Evolutionary conservation across 2,329 filamentous ascomycete species (phyloP).

Genomic region (Fusarium caatingaense): DNA sequence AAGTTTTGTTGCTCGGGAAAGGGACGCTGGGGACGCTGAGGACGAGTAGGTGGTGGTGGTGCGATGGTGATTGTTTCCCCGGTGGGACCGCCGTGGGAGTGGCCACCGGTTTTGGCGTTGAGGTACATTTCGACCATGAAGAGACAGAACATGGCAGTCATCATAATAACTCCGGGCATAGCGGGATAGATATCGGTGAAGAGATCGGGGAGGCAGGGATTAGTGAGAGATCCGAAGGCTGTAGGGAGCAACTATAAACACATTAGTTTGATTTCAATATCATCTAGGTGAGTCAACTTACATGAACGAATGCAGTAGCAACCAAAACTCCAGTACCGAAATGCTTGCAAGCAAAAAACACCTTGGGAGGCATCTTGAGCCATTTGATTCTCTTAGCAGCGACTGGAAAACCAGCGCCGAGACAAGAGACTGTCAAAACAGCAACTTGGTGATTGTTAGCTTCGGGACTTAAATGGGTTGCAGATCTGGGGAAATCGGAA

Average conservation of each 20-base stretch:
- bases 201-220: conserved; percentile 68
- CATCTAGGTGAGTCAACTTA: conserved; percentile 46
- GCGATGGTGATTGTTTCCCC: conserved; percentile 47
- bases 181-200: conserved; percentile 70
- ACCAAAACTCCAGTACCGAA: conserved; percentile 79
- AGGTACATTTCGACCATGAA: conserved; percentile 73
- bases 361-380: conserved; percentile 66
- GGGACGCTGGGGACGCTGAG: conserved; percentile 11
- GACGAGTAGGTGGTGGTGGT: conserved; percentile 2
- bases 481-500: background rate
- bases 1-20: background rate
- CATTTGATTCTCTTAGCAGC: conserved; percentile 66
- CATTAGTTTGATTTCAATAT: background rate
- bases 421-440: conserved; percentile 44
- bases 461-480: background rate
- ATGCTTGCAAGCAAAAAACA: conserved; percentile 73
- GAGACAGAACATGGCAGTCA: conserved; percentile 69
- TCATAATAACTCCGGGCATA: conserved; percentile 74
- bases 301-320: conserved; percentile 79
- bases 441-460: conserved; percentile 19
- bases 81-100: conserved; percentile 68
- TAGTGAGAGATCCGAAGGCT: conserved; percentile 64
- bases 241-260: conserved; percentile 64
- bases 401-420: conserved; percentile 64
- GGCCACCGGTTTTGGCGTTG: conserved; percentile 68